Percentiles rank a stretch among this genome's conserved stretches.
Conservation (phyloP, 352 stramenopile species). For the Globisporangium barbulae region DNA sequence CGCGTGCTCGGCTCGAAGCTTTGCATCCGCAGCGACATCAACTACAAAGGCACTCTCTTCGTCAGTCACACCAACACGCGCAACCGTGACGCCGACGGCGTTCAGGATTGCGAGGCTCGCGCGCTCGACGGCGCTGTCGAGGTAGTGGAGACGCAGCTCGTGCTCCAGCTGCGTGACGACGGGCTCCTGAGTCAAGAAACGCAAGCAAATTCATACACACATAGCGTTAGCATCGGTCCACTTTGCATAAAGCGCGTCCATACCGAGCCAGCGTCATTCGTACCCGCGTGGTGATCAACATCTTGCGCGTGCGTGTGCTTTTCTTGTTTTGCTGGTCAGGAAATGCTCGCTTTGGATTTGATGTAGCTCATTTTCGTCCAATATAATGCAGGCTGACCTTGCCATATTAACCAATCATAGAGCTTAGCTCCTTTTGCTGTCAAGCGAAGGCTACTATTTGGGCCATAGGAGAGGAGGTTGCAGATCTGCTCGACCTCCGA, state of each 20-base stretch:
- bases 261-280: not conserved
- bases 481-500: too few species aligned
- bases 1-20: conserved; percentile 54
- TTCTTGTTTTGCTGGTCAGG: not conserved
- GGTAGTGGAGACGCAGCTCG: conserved; percentile 51
- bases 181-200: not conserved
- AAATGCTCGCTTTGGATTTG: too few species aligned
- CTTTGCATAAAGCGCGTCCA: not conserved
- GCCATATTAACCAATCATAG: not conserved
- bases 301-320: not conserved
- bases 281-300: conserved; percentile 5
- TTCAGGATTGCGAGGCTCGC: conserved; percentile 55
- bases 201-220: not conserved
- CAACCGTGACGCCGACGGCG: conserved; percentile 42
- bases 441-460: not conserved
- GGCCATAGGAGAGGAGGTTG: not conserved
- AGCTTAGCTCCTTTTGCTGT: too few species aligned
- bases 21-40: conserved; percentile 17
- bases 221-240: not conserved
- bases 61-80: conserved; percentile 1
- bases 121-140: conserved; percentile 56
- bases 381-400: not conserved
- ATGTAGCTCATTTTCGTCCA: not conserved
- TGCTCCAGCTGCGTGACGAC: conserved; percentile 23
- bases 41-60: conserved; percentile 1